Evolutionary conservation across 345 rosid species (phyloP), one percentile per base, ranked within the genome.

Genomic region (Nephelium lappaceum): DNA sequence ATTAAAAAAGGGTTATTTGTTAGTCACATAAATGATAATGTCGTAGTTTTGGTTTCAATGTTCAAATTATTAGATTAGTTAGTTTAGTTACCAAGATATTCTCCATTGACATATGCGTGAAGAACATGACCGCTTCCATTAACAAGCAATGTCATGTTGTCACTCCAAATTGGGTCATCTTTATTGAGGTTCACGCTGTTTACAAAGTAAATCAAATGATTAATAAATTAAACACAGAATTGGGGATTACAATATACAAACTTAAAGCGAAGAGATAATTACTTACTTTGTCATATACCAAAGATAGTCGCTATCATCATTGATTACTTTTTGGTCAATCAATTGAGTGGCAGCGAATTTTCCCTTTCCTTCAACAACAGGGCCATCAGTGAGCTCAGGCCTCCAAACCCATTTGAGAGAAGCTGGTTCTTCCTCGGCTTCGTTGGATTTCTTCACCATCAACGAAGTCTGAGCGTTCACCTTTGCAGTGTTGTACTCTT

Each of bases 281-380:
- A 4, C 5, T 72, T 89, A 93, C 95, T 87, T 88, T 31, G 96
- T 89, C 91, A 92, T 85, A 41, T 87, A 85, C 95, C 97, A 92
- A 61, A 93, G 75, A 78, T 93, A 90, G 78, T 92, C 98, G 78
- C 82, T 86, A 6, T 76, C 79, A 77, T 86, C 95, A 80, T 85
- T 83, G 1, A 88, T 0, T 67, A 45, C 75, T 73, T 94, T 94
- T 72, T 92, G 95, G 75, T 94, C 98, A 11, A 89, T 16, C 27
- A 91, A 74, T 41, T 73, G 67, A 49, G 79, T 74, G 0, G 79
- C 55, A 3, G 84, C 47, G 61, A 82, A 73, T 11, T 77, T 62
- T 43, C 91, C 88, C 10, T 77, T 85, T 42, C 92, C 83, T 79
- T 58, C 67, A 15, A 79, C 47, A 15, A 83, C 72, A 8, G 84